Evolutionary conservation across 208 protist genomes (phyloP).

Genomic region (Leishmania guyanensis): DNA sequence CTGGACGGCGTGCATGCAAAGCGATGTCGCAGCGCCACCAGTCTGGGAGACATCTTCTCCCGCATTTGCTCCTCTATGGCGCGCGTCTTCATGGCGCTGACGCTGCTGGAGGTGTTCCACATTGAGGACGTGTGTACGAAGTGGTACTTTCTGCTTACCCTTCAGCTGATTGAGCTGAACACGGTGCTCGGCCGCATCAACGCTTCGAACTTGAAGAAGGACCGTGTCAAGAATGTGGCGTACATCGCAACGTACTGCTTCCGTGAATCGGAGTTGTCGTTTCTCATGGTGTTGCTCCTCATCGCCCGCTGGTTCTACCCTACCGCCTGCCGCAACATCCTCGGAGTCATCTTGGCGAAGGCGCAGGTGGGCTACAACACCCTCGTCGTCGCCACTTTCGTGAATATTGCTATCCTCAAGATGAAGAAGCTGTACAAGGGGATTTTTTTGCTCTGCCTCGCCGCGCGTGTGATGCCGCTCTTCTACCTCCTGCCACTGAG

Average conservation of each 20-base stretch:
- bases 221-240: conserved; percentile 78
- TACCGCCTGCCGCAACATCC: conserved; percentile 15
- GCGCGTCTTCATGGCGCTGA: conserved; percentile 84
- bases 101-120: conserved; percentile 73
- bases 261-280: conserved; percentile 77
- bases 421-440: conserved; percentile 72
- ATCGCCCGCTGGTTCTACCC: conserved; percentile 61
- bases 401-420: conserved; percentile 65
- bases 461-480: conserved; percentile 68
- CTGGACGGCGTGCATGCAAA: conserved; percentile 87
- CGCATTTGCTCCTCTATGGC: conserved; percentile 76
- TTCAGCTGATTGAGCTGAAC: conserved; percentile 87
- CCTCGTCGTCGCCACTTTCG: conserved; percentile 60
- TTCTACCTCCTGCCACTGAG: conserved; percentile 80
- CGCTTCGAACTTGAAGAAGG: conserved; percentile 73
- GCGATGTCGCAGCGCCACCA: conserved; percentile 71
- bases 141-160: conserved; percentile 77
- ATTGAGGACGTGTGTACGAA: conserved; percentile 59
- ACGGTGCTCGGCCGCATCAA: conserved; percentile 85
- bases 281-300: conserved; percentile 69
- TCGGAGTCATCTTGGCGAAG: conserved; percentile 18
- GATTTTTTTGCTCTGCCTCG: conserved; percentile 67
- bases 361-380: conserved; percentile 49
- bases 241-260: conserved; percentile 82
- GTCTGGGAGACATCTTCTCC: conserved; percentile 90